phyloP scores from a whole-genome alignment of 306 rosid species.

The Trifolium repens region DNA sequence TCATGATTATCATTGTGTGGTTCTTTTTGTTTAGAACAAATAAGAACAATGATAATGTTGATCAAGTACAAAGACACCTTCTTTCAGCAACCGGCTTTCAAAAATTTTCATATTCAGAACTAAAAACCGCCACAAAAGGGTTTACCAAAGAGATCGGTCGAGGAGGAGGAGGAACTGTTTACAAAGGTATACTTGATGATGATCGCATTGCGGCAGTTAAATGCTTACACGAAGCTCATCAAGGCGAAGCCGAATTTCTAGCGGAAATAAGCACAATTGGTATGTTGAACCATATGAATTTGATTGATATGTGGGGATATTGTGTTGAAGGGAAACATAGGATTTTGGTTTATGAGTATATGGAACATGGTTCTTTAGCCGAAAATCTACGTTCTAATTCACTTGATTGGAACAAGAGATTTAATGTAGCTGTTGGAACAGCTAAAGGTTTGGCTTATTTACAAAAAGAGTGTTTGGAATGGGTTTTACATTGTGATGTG shows the following conservation, averaged over 20 bases:
- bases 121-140: slow-evolving; percentile 51
- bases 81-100: slow-evolving; percentile 55
- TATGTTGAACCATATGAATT: slow-evolving; percentile 69
- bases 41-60: slow-evolving; percentile 9
- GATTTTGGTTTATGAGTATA: slow-evolving; percentile 61
- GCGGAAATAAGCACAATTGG: slow-evolving; percentile 66
- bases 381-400: slow-evolving; percentile 39
- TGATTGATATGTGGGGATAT: slow-evolving; percentile 81
- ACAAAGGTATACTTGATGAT: slow-evolving; percentile 53
- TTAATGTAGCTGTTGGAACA: slow-evolving; percentile 63
- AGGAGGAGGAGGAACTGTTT: slow-evolving; percentile 67
- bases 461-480: slow-evolving; percentile 79
- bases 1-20: slow-evolving; percentile 45
- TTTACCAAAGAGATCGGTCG: slow-evolving; percentile 65
- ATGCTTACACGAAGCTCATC: slow-evolving; percentile 46
- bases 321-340: slow-evolving; percentile 69
- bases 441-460: slow-evolving; percentile 75
- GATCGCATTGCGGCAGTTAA: slow-evolving; percentile 64
- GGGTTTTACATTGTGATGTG: slow-evolving; percentile 80
- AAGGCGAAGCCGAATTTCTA: slow-evolving; percentile 70
- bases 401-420: slow-evolving; percentile 64
- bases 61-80: slow-evolving; percentile 31
- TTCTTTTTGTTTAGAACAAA: slow-evolving; percentile 47
- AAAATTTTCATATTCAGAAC: slow-evolving; percentile 54
- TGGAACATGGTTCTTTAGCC: slow-evolving; percentile 66